Percentiles rank a stretch among this genome's conserved stretches.
phyloP scores from a whole-genome alignment of 306 rosid species.

The Aeschynomene evenia region DNA sequence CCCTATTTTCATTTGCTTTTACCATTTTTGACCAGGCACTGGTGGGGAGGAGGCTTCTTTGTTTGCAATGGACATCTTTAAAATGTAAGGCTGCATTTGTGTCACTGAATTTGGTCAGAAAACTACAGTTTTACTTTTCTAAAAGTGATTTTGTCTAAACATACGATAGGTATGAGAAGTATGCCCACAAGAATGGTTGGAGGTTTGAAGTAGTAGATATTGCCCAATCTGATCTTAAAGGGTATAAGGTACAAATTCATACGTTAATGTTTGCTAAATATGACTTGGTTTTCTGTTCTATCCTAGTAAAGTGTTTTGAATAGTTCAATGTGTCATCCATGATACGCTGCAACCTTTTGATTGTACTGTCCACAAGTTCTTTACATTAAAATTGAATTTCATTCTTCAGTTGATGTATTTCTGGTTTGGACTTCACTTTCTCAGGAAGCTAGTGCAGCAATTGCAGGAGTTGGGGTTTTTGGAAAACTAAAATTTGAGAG shows the following conservation, averaged over 20 bases:
- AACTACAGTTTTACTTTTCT: slow-evolving; percentile 25
- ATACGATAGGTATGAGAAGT: slow-evolving; percentile 72
- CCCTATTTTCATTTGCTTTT: not conserved
- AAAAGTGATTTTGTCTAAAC: slow-evolving; percentile 13
- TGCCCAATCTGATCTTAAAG: slow-evolving; percentile 77
- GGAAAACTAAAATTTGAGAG: slow-evolving; percentile 96
- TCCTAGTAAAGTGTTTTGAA: slow-evolving; percentile 11
- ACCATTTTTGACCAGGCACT: slow-evolving; percentile 52
- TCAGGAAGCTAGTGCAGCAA: slow-evolving; percentile 90
- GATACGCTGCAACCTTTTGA: not conserved
- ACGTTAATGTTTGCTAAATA: not conserved
- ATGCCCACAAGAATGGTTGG: slow-evolving; percentile 78
- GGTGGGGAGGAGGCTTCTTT: slow-evolving; percentile 96
- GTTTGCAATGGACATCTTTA: slow-evolving; percentile 91
- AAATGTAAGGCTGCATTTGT: slow-evolving; percentile 57
- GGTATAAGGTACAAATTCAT: slow-evolving; percentile 62
- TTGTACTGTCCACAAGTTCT: slow-evolving; percentile 20
- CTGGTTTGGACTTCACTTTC: slow-evolving; percentile 25
- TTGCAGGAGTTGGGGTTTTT: slow-evolving; percentile 71
- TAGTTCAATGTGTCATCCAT: not conserved
- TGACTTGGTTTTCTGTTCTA: not conserved
- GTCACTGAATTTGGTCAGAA: slow-evolving; percentile 9
- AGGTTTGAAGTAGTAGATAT: slow-evolving; percentile 77
- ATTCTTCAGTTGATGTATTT: not conserved
- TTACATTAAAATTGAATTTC: slow-evolving; percentile 1